Percentiles rank a stretch among this genome's conserved stretches.
These are phyloP conservation scores for Pholiota conissans DNA, from an alignment of 768 basidiomycete species.

Conservation along the genomic window DNA sequence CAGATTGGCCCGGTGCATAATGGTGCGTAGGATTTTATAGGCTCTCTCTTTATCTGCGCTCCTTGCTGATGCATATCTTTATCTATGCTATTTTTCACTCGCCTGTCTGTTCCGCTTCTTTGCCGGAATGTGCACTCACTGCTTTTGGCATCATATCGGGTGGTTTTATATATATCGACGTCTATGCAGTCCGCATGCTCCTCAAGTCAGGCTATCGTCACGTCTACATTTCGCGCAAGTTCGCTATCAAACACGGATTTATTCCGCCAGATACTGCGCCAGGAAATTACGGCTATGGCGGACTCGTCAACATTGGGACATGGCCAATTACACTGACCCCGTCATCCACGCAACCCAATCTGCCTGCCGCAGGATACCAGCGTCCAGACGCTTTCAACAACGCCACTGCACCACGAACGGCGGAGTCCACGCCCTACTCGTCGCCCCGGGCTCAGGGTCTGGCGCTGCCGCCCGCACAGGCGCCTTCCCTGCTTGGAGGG, in stretches of 20 bases:
- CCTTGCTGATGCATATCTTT: neutral
- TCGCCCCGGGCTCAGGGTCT: slow-evolving; percentile 16
- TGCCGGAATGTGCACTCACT: neutral
- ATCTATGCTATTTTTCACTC: neutral
- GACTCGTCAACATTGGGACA: slow-evolving; percentile 79
- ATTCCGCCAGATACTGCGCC: slow-evolving; percentile 85
- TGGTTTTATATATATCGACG: neutral
- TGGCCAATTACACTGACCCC: slow-evolving; percentile 80
- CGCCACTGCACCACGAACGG: neutral
- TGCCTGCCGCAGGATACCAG: slow-evolving; percentile 20
- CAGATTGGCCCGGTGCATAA: slow-evolving; percentile 88
- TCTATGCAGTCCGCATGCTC: slow-evolving; percentile 79
- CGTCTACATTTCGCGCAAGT: slow-evolving; percentile 94
- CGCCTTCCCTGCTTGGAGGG: slow-evolving; percentile 5
- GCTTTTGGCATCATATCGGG: neutral
- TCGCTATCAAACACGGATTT: slow-evolving; percentile 85
- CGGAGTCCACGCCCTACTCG: slow-evolving; percentile 1
- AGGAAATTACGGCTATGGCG: slow-evolving; percentile 92
- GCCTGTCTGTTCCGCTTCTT: neutral
- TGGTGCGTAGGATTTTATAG: slow-evolving; percentile 46
- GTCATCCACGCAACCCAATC: slow-evolving; percentile 33
- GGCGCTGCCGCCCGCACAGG: neutral
- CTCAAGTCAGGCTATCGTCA: slow-evolving; percentile 89
- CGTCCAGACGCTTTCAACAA: slow-evolving; percentile 19
- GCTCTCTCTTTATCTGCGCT: neutral